Evolutionary conservation across 306 rosid species (phyloP).

Genomic region (Cicer yamashitae): DNA sequence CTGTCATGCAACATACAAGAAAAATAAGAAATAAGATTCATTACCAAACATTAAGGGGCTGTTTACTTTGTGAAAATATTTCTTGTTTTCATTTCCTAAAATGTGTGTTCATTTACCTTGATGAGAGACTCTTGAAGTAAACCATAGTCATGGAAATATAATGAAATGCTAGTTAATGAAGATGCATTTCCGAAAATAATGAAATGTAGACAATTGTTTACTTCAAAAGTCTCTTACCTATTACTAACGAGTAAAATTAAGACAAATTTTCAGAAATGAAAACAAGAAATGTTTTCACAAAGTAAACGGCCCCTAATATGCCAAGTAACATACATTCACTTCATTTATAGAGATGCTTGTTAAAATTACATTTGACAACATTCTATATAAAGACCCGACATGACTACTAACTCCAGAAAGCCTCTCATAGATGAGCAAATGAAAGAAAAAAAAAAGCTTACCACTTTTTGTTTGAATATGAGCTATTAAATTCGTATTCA

Average conservation of each 20-base stretch:
- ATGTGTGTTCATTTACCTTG: no score
- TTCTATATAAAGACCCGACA: not conserved
- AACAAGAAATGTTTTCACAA: no score
- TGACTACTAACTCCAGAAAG: slow-evolving; percentile 19
- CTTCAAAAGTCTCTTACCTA: no score
- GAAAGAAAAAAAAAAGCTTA: not conserved
- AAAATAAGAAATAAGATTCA: slow-evolving; percentile 40
- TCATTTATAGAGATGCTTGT: slow-evolving; percentile 27
- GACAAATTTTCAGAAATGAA: no score
- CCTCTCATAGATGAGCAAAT: slow-evolving; percentile 1
- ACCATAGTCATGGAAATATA: no score
- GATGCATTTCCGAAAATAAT: no score
- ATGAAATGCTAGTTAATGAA: no score
- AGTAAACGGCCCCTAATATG: not conserved
- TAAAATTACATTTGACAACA: slow-evolving; percentile 3
- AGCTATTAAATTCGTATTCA: not conserved
- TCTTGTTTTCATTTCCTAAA: no score
- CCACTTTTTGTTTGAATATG: not conserved
- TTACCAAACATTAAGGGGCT: not conserved
- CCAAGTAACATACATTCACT: slow-evolving; percentile 27
- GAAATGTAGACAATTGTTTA: no score
- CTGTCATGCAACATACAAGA: slow-evolving; percentile 38
- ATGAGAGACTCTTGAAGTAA: no score
- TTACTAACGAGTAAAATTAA: no score
- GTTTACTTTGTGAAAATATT: no score